Percentiles rank a stretch among this genome's conserved stretches.
These are phyloP conservation scores for Zoysia japonica DNA, from an alignment of 176 grass and related monocot genomes.

Conservation along the genomic window DNA sequence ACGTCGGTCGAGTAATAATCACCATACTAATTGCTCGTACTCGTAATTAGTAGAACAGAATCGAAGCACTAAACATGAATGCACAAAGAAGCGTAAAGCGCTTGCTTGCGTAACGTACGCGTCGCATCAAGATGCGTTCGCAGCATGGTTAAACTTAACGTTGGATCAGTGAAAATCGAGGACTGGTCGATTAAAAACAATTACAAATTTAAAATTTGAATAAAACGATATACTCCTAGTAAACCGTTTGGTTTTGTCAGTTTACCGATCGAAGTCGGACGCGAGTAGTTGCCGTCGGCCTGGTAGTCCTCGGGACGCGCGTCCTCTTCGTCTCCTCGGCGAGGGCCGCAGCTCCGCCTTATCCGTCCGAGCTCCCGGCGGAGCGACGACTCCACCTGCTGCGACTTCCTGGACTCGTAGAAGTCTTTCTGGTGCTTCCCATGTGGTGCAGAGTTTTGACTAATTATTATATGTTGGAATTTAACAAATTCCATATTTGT, in stretches of 20 bases:
- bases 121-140: neutral
- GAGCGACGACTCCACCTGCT: neutral
- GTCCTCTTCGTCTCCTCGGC: neutral
- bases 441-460: neutral
- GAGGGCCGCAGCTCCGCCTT: neutral
- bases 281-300: neutral
- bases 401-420: no score
- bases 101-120: neutral
- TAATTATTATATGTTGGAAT: neutral
- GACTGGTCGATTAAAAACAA: no score
- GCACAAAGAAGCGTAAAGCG: neutral
- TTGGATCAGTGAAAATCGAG: no score
- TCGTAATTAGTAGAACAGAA: neutral
- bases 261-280: no score
- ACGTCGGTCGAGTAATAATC: neutral
- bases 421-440: no score
- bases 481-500: neutral
- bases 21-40: neutral
- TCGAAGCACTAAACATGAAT: neutral
- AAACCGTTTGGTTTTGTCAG: no score
- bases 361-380: neutral
- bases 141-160: no score
- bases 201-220: no score
- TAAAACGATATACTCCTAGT: no score
- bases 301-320: neutral